phyloP scores from a whole-genome alignment of 768 basidiomycete species.

The Kwoniella bestiolae region DNA sequence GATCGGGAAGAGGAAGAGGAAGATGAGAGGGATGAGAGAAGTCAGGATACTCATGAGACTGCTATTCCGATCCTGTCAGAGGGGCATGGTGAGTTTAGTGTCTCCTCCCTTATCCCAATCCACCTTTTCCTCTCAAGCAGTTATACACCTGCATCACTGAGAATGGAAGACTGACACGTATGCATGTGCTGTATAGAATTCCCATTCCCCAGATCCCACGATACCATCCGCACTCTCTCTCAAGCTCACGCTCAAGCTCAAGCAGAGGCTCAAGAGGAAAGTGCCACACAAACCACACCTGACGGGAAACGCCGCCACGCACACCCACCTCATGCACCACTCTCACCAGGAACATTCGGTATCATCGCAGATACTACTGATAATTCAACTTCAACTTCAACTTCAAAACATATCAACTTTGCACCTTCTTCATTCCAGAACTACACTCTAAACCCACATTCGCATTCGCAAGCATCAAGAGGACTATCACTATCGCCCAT shows the following conservation, averaged over 20 bases:
- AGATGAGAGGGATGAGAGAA: conserved; percentile 3
- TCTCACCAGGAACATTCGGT: conserved; percentile 34
- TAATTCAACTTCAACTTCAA: not conserved
- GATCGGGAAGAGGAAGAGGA: not conserved
- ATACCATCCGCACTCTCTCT: conserved; percentile 12
- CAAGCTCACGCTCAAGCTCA: conserved; percentile 5
- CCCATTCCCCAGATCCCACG: conserved; percentile 16
- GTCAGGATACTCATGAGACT: conserved; percentile 19
- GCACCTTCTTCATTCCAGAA: conserved; percentile 12
- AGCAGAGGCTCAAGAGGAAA: not conserved
- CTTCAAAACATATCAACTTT: conserved; percentile 3
- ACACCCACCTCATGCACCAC: conserved; percentile 15
- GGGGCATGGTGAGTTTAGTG: conserved; percentile 22
- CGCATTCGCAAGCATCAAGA: too few species aligned
- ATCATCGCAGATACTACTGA: conserved; percentile 10
- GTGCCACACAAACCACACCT: conserved; percentile 23
- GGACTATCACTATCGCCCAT: not conserved
- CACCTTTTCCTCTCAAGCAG: too few species aligned
- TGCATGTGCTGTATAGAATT: conserved; percentile 16
- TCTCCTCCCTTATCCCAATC: too few species aligned
- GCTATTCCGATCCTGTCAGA: conserved; percentile 14
- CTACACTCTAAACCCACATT: not conserved
- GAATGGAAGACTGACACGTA: not conserved
- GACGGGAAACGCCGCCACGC: conserved; percentile 28
- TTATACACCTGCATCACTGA: not conserved